Conservation (phyloP, 2,329 filamentous ascomycete species). For the Trichoderma gracile region DNA sequence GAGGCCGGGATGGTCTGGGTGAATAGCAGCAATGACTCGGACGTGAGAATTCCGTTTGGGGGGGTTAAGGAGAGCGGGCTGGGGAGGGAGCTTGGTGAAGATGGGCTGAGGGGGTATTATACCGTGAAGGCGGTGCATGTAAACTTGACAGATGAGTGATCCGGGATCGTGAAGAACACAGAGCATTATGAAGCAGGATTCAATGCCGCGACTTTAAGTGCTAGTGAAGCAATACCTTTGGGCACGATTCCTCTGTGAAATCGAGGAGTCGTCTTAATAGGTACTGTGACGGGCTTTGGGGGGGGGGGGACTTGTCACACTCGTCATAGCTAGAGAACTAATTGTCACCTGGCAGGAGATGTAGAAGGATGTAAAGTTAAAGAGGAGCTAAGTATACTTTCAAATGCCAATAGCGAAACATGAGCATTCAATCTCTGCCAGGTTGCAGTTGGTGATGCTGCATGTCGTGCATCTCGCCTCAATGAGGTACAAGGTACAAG, state of each 20-base stretch:
- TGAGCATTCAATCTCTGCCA: not conserved
- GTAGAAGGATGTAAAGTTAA: no score
- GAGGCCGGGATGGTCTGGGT: constrained; percentile 54
- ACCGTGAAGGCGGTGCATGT: constrained; percentile 37
- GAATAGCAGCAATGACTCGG: constrained; percentile 40
- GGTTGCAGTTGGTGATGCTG: not conserved
- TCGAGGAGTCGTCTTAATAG: no score
- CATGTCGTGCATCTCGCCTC: not conserved
- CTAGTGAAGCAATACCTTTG: no score
- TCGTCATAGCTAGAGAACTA: not conserved
- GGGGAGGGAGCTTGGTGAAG: constrained; percentile 38
- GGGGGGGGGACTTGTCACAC: no score
- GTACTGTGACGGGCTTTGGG: no score
- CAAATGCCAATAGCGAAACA: no score
- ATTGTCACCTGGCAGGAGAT: not conserved
- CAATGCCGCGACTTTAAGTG: no score
- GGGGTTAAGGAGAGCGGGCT: constrained; percentile 39
- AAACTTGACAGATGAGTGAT: constrained; percentile 31
- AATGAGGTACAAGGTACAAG: not conserved
- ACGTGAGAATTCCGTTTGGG: constrained; percentile 37
- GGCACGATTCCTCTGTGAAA: no score
- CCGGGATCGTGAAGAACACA: not conserved
- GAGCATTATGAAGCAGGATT: no score
- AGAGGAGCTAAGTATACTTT: no score
- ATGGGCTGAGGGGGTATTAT: constrained; percentile 35